These are phyloP conservation scores for Aspergillus leporis DNA, from an alignment of 495 filamentous ascomycete species.

Conservation along the genomic window DNA sequence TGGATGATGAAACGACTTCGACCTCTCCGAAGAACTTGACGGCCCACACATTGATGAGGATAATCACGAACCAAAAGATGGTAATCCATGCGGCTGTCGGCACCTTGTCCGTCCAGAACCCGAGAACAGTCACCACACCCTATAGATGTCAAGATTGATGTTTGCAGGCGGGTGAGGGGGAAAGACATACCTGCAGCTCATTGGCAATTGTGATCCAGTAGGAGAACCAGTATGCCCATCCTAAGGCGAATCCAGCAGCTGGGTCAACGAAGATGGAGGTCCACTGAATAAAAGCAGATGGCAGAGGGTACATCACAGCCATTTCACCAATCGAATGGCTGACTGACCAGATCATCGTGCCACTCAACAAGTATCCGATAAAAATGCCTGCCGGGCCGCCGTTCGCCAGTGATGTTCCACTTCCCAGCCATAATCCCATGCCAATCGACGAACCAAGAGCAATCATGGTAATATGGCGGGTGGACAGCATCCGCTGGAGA, in stretches of 20 bases:
- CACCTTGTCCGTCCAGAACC: constrained; percentile 53
- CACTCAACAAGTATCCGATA: constrained; percentile 49
- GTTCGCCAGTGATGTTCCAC: constrained; percentile 25
- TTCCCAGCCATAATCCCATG: constrained; percentile 30
- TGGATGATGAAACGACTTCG: constrained; percentile 50
- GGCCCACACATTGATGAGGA: constrained; percentile 46
- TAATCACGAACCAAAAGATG: constrained; percentile 45
- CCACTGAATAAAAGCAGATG: constrained; percentile 52
- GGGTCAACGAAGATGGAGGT: constrained; percentile 48
- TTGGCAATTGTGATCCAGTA: constrained; percentile 47
- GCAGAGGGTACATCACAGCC: constrained; percentile 55
- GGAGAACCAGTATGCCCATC: constrained; percentile 52
- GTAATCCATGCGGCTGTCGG: constrained; percentile 49
- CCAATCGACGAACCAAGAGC: constrained; percentile 36
- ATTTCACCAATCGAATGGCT: constrained; percentile 47
- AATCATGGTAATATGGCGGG: constrained; percentile 37
- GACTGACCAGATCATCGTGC: constrained; percentile 35
- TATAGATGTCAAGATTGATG: neutral
- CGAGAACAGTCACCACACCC: constrained; percentile 57
- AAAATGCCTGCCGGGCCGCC: constrained; percentile 37
- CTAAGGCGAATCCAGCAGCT: constrained; percentile 49
- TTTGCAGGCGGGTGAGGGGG: neutral
- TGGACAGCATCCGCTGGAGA: constrained; percentile 28
- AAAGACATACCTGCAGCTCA: constrained; percentile 36
- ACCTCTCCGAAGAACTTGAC: constrained; percentile 55